A percentile compares a stretch with the other conserved stretches of the same genome.
Evolutionary conservation across 2,329 filamentous ascomycete species (phyloP).

Genomic region (Juglanconis juglandina): DNA sequence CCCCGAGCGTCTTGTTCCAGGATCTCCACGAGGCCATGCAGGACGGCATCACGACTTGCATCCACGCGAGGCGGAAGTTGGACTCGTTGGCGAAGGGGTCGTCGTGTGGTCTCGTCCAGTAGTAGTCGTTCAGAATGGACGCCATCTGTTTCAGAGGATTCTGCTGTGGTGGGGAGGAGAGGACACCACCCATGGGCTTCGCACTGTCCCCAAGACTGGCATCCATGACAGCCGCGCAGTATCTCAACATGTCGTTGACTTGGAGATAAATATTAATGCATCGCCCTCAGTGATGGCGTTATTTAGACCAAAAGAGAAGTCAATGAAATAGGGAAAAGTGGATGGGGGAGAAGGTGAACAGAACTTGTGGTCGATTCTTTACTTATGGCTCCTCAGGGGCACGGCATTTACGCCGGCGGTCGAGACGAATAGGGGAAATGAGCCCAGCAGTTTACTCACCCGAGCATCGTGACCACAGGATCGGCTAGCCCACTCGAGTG

Average conservation of each 20-base stretch:
- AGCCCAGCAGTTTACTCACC: background rate
- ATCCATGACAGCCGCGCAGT: background rate
- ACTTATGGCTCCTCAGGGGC: background rate
- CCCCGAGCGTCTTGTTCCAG: background rate
- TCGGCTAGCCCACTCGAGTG: slow-evolving; percentile 1
- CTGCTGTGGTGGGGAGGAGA: background rate
- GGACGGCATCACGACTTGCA: background rate
- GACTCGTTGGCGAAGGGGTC: background rate
- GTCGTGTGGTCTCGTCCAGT: background rate
- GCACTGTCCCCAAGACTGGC: background rate
- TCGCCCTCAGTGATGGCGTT: background rate
- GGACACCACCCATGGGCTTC: background rate
- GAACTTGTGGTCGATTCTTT: background rate
- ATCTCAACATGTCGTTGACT: background rate
- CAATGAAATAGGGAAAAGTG: background rate
- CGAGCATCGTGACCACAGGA: background rate
- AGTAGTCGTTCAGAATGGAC: background rate
- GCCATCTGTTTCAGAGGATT: background rate
- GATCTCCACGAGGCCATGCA: background rate
- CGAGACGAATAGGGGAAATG: background rate
- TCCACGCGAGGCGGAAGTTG: background rate
- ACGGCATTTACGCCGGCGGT: background rate
- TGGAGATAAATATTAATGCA: background rate
- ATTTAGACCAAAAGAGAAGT: background rate
- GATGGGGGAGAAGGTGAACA: background rate